phyloP scores from a whole-genome alignment of 768 basidiomycete genomes.

The Pleurotus pulmonarius region DNA sequence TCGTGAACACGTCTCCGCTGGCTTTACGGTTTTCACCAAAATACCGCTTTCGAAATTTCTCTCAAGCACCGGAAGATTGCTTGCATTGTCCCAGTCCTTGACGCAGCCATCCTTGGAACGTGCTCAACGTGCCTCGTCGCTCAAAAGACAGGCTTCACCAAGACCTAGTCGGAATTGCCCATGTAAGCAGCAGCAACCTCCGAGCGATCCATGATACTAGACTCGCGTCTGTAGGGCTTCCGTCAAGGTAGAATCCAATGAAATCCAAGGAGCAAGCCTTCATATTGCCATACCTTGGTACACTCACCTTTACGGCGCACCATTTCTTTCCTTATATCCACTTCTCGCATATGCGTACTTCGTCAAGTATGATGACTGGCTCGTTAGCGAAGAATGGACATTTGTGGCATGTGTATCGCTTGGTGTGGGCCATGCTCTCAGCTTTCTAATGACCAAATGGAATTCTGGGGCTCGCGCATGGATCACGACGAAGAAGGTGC shows the following conservation, averaged over 20 bases:
- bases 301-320: conserved; percentile 68
- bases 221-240: conserved; percentile 29
- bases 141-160: no score
- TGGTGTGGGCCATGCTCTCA: conserved; percentile 85
- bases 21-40: no score
- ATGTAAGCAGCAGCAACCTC: no score
- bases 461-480: conserved; percentile 72
- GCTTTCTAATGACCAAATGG: conserved; percentile 91
- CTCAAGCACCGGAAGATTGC: no score
- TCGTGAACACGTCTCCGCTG: no score
- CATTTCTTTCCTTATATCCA: conserved; percentile 80
- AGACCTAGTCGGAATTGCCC: no score
- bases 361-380: conserved; percentile 85
- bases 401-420: conserved; percentile 88
- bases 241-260: conserved; percentile 57
- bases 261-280: conserved; percentile 65
- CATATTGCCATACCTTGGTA: conserved; percentile 67
- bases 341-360: conserved; percentile 89
- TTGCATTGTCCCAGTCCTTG: no score
- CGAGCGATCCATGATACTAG: no score
- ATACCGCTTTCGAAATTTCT: no score
- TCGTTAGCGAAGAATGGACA: conserved; percentile 95
- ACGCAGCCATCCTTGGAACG: no score
- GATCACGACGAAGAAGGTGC: conserved; percentile 75
- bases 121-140: no score